Evolutionary conservation across 306 rosid species (phyloP), one percentile per base, ranked within the genome.

Genomic region (Dalbergia oliveri): DNA sequence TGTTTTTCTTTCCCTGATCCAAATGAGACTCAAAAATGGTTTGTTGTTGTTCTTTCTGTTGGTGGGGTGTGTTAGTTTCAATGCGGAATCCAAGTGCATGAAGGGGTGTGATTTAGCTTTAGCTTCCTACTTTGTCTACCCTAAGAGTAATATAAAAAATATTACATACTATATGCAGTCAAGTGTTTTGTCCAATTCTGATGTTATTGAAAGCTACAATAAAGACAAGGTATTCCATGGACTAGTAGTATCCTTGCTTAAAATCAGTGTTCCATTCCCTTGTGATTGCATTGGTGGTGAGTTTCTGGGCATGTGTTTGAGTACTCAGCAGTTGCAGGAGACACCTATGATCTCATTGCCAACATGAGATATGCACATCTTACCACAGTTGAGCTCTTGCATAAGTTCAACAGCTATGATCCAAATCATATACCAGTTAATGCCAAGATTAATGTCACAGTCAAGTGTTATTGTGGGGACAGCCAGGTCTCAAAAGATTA

Each of bases 401-500:
- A 16, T 58, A 72, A 63, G 68, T 87, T 79, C 76, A 94, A 90
- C 19, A 70, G 16, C 31, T 88, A 80, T 79, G 43, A 37, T n/a
- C 66, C 69, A 31, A 63, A 12, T 13, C 62, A 73, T 3, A 75
- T 90, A 70, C 90, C 85, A 0, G 1, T 7, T 21, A 35, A 57
- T 73, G 58, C 69, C 16, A 76, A 5, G 60, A 3, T 92, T 73
- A 87, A 87, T 58, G 97, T 89, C 4, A 65, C 86, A 3, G 93
- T 94, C 31, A 87, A 75, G 11, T 92, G 97, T 83, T 83, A 85
- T 8, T 92, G 98, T 82, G 98, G 98, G 60, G 7, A 87, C 68
- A 82, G 86, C 9, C 4, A 16, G 37, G 47, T 94, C 79, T 87
- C 94, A 4, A 60, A 84, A 81, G 80, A 76, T 0, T 94, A 86